These are phyloP conservation scores for Sporothrix globosa DNA, from an alignment of 2,329 filamentous ascomycete genomes.

Conservation along the genomic window DNA sequence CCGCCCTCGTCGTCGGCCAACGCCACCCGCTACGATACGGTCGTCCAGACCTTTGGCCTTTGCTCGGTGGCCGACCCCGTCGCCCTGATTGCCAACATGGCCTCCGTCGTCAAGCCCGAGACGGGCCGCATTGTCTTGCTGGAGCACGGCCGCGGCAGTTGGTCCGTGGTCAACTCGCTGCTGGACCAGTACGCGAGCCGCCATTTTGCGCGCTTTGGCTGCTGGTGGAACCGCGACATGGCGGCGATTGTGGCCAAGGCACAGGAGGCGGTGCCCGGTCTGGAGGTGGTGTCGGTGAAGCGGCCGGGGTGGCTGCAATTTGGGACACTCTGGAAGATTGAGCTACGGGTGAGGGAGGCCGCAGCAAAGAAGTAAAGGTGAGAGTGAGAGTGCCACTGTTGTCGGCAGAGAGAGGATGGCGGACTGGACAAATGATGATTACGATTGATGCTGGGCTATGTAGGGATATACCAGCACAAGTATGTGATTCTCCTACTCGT, in stretches of 20 bases:
- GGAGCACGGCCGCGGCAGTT: constrained; percentile 64
- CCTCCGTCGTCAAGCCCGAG: constrained; percentile 54
- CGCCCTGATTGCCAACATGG: constrained; percentile 57
- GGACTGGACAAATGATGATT: not conserved
- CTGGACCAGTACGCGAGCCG: constrained; percentile 58
- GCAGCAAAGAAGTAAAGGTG: constrained; percentile 10
- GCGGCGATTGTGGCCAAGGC: constrained; percentile 58
- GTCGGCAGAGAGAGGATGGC: not conserved
- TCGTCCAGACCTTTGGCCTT: constrained; percentile 67
- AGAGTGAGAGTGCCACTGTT: not conserved
- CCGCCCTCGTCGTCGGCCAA: constrained; percentile 31
- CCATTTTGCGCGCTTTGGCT: constrained; percentile 64
- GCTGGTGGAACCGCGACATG: constrained; percentile 71
- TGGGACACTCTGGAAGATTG: constrained; percentile 63
- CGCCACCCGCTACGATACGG: constrained; percentile 58
- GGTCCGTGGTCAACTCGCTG: constrained; percentile 57
- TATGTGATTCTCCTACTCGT: too few species aligned
- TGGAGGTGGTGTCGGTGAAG: constrained; percentile 60
- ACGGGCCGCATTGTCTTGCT: constrained; percentile 64
- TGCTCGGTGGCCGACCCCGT: constrained; percentile 64
- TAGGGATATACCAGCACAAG: too few species aligned
- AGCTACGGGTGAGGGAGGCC: constrained; percentile 52
- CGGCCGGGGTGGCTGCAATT: constrained; percentile 57
- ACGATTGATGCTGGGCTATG: not conserved
- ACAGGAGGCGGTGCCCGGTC: constrained; percentile 51